These are phyloP conservation scores for Starmerella roubikii DNA, from an alignment of 805 yeast genomes.

Conservation along the genomic window DNA sequence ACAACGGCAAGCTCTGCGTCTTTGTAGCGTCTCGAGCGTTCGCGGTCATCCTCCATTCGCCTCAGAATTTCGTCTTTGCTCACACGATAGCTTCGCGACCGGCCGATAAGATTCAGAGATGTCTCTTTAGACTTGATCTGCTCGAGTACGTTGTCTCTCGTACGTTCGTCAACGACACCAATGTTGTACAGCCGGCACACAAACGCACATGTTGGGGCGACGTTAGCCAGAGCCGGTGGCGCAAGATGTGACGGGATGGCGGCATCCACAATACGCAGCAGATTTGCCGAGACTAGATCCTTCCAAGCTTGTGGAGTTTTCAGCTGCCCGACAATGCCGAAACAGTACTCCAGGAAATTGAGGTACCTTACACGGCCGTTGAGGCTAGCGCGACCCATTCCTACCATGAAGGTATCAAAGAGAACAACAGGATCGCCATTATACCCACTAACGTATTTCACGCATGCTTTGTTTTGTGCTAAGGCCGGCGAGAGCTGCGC, in stretches of 20 bases:
- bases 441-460: constrained; percentile 24
- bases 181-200: constrained; percentile 8
- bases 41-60: constrained; percentile 88
- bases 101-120: constrained; percentile 1
- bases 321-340: constrained; percentile 15
- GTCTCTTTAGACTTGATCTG: constrained; percentile 6
- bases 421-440: constrained; percentile 53
- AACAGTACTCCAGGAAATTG: constrained; percentile 54
- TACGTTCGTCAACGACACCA: constrained; percentile 1
- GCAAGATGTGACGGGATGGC: constrained; percentile 20
- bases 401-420: constrained; percentile 52
- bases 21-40: constrained; percentile 65
- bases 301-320: constrained; percentile 8
- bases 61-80: constrained; percentile 44
- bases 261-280: constrained; percentile 12
- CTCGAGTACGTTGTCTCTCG: neutral
- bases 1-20: constrained; percentile 64
- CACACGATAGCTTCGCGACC: constrained; percentile 10
- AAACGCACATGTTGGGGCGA: constrained; percentile 14
- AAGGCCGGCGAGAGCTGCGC: constrained; percentile 50
- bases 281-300: constrained; percentile 3
- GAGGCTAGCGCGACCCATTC: constrained; percentile 33
- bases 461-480: constrained; percentile 20
- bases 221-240: constrained; percentile 20
- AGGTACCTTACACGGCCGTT: constrained; percentile 54